phyloP scores from a whole-genome alignment of 805 yeast genomes.

The Barnettozyma sucrosica region DNA sequence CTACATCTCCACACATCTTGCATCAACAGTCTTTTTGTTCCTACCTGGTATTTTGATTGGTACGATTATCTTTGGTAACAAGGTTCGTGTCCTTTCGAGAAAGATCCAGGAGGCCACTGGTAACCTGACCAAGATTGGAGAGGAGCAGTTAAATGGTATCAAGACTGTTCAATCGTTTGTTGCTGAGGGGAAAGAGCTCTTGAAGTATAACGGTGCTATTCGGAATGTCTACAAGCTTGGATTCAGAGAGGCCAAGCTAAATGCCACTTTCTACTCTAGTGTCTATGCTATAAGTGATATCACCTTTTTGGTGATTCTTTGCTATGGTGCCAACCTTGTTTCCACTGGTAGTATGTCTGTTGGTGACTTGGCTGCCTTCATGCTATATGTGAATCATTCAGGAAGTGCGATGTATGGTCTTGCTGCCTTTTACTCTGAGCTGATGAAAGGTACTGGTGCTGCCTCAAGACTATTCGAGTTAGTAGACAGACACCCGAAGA shows the following conservation, averaged over 20 bases:
- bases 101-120: constrained; percentile 85
- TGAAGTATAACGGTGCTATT: constrained; percentile 69
- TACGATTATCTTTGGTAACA: constrained; percentile 76
- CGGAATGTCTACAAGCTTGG: constrained; percentile 62
- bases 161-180: constrained; percentile 90
- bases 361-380: constrained; percentile 90
- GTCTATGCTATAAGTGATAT: constrained; percentile 85
- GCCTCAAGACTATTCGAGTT: constrained; percentile 89
- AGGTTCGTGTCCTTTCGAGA: constrained; percentile 69
- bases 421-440: constrained; percentile 89
- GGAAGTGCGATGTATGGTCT: constrained; percentile 87
- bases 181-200: constrained; percentile 76
- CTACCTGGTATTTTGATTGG: constrained; percentile 78
- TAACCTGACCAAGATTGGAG: constrained; percentile 79
- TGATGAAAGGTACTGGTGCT: constrained; percentile 98
- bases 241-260: constrained; percentile 69
- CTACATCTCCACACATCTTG: constrained; percentile 72
- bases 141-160: constrained; percentile 83
- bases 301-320: constrained; percentile 66
- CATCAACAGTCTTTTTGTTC: constrained; percentile 70
- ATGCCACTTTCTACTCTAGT: constrained; percentile 71
- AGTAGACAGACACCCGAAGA: constrained; percentile 67
- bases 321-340: constrained; percentile 80
- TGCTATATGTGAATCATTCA: constrained; percentile 93
- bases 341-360: constrained; percentile 66